Evolutionary conservation across 768 basidiomycete species (phyloP), one percentile per base, ranked within the genome.

Genomic region (Trametes punicea): DNA sequence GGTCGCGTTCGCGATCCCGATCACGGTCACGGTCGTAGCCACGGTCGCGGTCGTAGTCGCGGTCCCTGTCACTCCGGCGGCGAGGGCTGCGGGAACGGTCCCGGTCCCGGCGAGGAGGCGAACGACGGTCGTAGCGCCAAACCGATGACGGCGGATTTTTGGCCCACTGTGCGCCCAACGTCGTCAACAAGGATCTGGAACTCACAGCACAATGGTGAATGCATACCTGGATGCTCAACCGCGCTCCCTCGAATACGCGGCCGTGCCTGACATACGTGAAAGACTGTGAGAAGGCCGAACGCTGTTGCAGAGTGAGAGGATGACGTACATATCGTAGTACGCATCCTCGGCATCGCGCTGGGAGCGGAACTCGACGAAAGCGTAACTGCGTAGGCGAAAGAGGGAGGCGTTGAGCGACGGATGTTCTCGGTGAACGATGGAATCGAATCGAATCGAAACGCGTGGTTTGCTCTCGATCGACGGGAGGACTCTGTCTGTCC

Each of bases 291-390:
- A 29, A 40, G 27, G 29, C 20, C 8, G 18, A 45, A 4, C n/a
- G n/a, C n/a, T n/a, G n/a, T n/a, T 18, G 38, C 63, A 18, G 58
- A 45, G 20, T 29, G 23, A n/a, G 25, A 39, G 20, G 25, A 51
- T 10, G n/a, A 11, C 11, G 38, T 69, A 90, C 89, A 91, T 90
- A 57, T 90, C 87, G 66, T 88, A 83, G 70, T 90, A 90, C 26
- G 89, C 88, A 61, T 89, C 87, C 65, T 90, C 89, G 18, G 89
- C 89, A 65, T 90, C 88, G 38, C 85, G 82, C 45, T 80, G 77
- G 65, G 81, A 82, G 68, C 87, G 84, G 67, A 90, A 92, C 70
- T 92, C 89, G 68, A 92, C 83, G 71, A 92, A 92, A 55, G 89
- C 90, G 71, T 90, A 92, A 75, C 90, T 90, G 77, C 76, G 76